These are phyloP conservation scores for Penicillium odoratum DNA, from an alignment of 495 filamentous ascomycete genomes.

Conservation along the genomic window DNA sequence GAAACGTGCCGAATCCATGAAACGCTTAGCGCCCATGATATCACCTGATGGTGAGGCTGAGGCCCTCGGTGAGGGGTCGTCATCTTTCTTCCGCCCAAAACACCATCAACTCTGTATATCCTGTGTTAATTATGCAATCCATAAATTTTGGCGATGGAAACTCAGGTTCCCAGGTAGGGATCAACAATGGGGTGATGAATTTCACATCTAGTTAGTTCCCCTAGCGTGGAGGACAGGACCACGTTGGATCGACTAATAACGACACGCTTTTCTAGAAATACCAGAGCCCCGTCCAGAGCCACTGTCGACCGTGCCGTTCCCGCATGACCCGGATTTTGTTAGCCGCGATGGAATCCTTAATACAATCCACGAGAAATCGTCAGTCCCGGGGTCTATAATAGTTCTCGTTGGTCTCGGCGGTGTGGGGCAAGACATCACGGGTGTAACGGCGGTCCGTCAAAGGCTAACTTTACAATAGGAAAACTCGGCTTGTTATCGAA, in stretches of 20 bases:
- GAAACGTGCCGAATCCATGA: no score
- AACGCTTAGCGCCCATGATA: no score
- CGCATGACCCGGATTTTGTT: conserved; percentile 36
- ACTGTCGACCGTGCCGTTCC: conserved; percentile 30
- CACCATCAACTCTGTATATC: not conserved
- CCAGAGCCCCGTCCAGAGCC: conserved; percentile 20
- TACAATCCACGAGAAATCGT: conserved; percentile 26
- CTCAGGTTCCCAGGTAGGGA: conserved; percentile 3
- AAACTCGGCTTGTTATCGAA: not conserved
- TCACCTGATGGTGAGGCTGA: no score
- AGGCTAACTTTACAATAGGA: not conserved
- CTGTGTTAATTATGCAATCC: not conserved
- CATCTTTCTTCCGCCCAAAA: not conserved
- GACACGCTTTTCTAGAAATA: not conserved
- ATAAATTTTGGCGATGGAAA: not conserved
- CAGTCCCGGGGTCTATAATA: conserved; percentile 22
- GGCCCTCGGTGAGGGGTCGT: not conserved
- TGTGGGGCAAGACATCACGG: no score
- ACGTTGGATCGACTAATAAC: conserved; percentile 2
- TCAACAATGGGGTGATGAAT: conserved; percentile 6
- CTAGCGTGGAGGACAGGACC: not conserved
- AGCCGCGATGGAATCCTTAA: conserved; percentile 25
- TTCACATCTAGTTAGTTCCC: conserved; percentile 2
- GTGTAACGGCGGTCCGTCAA: no score
- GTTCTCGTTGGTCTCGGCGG: conserved; percentile 30